Base-by-base conservation (phyloP, 1,284 basidiomycete species). In the Ustilago trichophora region DNA sequence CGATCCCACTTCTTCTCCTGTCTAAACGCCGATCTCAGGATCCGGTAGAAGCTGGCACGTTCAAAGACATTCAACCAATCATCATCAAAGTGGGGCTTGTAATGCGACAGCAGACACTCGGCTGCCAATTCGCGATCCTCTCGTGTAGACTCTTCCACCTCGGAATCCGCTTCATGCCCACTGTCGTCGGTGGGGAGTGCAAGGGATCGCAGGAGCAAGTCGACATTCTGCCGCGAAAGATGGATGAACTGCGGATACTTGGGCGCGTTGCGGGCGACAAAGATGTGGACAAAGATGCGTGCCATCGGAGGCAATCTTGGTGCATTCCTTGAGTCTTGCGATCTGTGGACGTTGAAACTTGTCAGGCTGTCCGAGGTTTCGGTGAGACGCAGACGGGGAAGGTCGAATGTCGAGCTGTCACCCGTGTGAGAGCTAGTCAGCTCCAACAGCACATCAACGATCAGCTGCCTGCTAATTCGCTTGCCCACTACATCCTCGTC, bases 41-140 rank as follows among this genome's bases (percentile, higher is more conserved):
- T 94, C 36, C 92, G 88, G 81, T 89, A 93, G 83, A 98, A 99
- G 0, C 90, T 88, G 1, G 95, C 94, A 15, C 85, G 75, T 77
- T 91, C 88, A 75, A 98, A 94, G 1, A 91, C 82, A 9, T 80
- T 79, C 25, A 91, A 82, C 64, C 95, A 86, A 13, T 84, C 84
- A 18, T 90, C 88, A 67, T 85, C 85, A 55, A 93, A 88, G 54
- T 89, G 87, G 0, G 93, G 93, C 31, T 88, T 92, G 80, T 97
- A 96, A 0, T 87, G 87, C 0, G 95, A 98, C 5, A 98, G 85
- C n/a, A 99, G 87, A 80, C 90, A 97, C 83, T 99, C 96, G 3
- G 90, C 89, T 0, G 95, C 96, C 3, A 98, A 86, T 78, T 99
- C 93, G 11, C 96, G 88, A 81, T 98, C 96, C 78, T 96, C 93